Evolutionary conservation across 2,329 filamentous ascomycete species (phyloP), one percentile per base, ranked within the genome.

Genomic region (Xylariaceae sp.): DNA sequence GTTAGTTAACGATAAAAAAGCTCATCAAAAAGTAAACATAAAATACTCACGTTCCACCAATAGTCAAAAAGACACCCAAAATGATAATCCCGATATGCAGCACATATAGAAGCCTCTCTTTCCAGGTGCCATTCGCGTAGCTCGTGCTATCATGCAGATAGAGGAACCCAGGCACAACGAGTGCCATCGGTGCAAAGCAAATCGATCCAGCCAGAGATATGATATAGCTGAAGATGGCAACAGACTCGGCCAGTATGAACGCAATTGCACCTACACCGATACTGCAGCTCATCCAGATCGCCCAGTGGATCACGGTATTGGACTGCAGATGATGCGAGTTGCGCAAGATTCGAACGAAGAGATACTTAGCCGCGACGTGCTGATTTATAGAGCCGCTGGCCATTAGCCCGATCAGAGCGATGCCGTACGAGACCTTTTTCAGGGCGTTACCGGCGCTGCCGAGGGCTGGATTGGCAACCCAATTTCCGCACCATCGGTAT

Each of bases 401-500:
- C 19, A 75, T 60, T 3, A 82, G 64, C 2, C 76, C 76, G 6
- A 72, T 62, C 8, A 82, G 55, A 3, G 69, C 79, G 34, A 83
- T 65, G 3, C 79, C 80, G 50, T 82, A 84, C 0, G 76, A 62
- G 1, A 82, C 67, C 56, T 78, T 81, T 62, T 83, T 83, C 49
- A 83, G 64, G 0, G 67, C 71, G 4, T 66, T 64, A 9, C 80
- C 79, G 0, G 79, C 80, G 31, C 71, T 78, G 7, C 79, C 79
- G 0, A 84, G 69, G 1, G 78, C 76, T 0, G 81, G 81, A 3
- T 72, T 76, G 0, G 79, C 76, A 4, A 84, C 77, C 72, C 74
- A 83, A 45, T 74, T 64, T 3, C 80, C 80, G 49, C 78, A 81
- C 65, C 69, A 83, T 33, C 68, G 65, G 60, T 83, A 83, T 4